Conservation (phyloP, 2,329 filamentous ascomycete species). For the Graphilbum ipis-grandicollis region DNA sequence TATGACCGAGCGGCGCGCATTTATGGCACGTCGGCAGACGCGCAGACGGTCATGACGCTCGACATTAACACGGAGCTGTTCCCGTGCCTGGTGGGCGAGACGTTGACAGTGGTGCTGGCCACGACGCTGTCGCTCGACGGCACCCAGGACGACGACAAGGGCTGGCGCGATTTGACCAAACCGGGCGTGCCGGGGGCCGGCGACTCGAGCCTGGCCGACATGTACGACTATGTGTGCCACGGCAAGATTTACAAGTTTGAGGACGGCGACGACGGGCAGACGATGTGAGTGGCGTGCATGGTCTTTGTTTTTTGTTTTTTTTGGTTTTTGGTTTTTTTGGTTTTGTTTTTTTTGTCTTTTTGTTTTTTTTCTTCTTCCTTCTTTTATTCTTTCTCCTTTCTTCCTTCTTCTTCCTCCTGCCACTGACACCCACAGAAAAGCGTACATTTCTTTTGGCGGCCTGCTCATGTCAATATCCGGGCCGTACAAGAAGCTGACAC, state of each 20-base stretch:
- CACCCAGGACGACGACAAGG: slow-evolving; percentile 54
- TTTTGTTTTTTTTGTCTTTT: not conserved
- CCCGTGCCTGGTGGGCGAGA: slow-evolving; percentile 57
- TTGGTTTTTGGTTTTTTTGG: not conserved
- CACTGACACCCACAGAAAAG: slow-evolving; percentile 44
- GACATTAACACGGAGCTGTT: slow-evolving; percentile 94
- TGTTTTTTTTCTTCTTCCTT: not conserved
- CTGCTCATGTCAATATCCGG: slow-evolving; percentile 81
- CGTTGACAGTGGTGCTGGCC: slow-evolving; percentile 64
- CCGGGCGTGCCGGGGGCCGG: slow-evolving; percentile 17
- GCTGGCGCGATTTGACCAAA: slow-evolving; percentile 63
- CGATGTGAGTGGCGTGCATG: slow-evolving; percentile 50
- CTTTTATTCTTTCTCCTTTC: not conserved
- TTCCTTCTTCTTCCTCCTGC: not conserved
- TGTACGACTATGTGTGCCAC: slow-evolving; percentile 77
- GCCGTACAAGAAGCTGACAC: slow-evolving; percentile 87
- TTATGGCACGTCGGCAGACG: slow-evolving; percentile 57
- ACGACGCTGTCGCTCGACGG: slow-evolving; percentile 79
- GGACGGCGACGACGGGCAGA: slow-evolving; percentile 61
- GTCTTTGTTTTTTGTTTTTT: not conserved
- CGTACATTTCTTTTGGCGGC: slow-evolving; percentile 87
- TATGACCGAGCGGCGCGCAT: slow-evolving; percentile 92
- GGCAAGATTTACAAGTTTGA: slow-evolving; percentile 83
- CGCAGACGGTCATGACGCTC: slow-evolving; percentile 59
- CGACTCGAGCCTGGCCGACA: slow-evolving; percentile 51